A percentile compares a stretch with the other conserved stretches of the same genome.
Conservation (phyloP, 2,329 filamentous ascomycete genomes). For the Sclerotinia subarctica region DNA sequence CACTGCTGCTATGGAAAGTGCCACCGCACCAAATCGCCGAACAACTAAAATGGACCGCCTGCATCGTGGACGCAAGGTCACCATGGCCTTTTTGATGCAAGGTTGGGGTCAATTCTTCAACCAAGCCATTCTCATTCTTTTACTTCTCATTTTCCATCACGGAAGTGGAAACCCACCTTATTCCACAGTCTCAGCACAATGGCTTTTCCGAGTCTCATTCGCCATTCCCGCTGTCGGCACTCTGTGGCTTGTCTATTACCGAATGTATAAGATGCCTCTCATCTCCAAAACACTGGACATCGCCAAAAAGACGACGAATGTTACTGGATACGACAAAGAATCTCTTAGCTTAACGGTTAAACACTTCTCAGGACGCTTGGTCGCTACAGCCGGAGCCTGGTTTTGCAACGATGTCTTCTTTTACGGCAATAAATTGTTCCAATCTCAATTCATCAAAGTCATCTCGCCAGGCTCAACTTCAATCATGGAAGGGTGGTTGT, state of each 20-base stretch:
- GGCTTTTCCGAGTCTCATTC: slow-evolving; percentile 89
- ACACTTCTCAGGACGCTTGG: slow-evolving; percentile 80
- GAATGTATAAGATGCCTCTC: slow-evolving; percentile 89
- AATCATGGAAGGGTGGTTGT: slow-evolving; percentile 84
- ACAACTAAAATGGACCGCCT: slow-evolving; percentile 91
- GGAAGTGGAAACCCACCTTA: slow-evolving; percentile 61
- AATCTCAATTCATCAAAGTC: slow-evolving; percentile 82
- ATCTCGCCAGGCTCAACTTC: slow-evolving; percentile 61
- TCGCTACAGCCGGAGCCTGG: slow-evolving; percentile 87
- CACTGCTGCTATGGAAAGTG: slow-evolving; percentile 90
- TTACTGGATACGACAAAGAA: slow-evolving; percentile 89
- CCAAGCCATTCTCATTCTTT: slow-evolving; percentile 82
- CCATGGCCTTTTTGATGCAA: slow-evolving; percentile 95
- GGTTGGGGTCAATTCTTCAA: slow-evolving; percentile 97
- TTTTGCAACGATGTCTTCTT: slow-evolving; percentile 98
- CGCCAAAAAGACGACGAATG: slow-evolving; percentile 80
- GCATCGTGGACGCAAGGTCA: slow-evolving; percentile 93
- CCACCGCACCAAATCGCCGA: slow-evolving; percentile 77
- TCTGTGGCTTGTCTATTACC: slow-evolving; percentile 93
- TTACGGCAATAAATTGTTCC: slow-evolving; percentile 98
- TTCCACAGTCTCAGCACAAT: slow-evolving; percentile 73
- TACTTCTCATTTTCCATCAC: slow-evolving; percentile 85
- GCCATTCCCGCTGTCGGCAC: slow-evolving; percentile 88
- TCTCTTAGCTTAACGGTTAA: slow-evolving; percentile 75
- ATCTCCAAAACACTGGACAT: slow-evolving; percentile 77